phyloP scores from a whole-genome alignment of 2,329 filamentous ascomycete species.

The Paraphoma sp. region DNA sequence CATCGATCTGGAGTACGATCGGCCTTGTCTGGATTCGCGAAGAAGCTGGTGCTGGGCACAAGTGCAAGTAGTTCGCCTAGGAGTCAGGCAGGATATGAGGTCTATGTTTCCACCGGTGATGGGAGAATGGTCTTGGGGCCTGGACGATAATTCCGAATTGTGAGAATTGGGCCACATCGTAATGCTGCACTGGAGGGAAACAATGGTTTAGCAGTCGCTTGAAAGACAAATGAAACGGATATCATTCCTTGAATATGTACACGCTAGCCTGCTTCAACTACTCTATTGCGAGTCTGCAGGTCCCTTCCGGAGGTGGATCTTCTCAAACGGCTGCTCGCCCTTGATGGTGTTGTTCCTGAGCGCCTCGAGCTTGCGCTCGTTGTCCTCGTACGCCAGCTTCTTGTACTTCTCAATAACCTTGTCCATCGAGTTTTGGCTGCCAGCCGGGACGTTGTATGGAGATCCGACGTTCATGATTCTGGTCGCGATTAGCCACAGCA shows the following conservation, averaged over 20 bases:
- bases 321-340: constrained; percentile 40
- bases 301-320: constrained; percentile 27
- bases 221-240: constrained; percentile 23
- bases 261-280: constrained; percentile 4
- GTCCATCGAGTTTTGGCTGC: constrained; percentile 65
- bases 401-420: constrained; percentile 68
- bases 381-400: constrained; percentile 61
- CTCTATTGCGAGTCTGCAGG: constrained; percentile 20
- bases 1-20: not conserved
- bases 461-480: constrained; percentile 69
- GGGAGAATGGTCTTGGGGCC: not conserved
- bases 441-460: constrained; percentile 69
- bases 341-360: constrained; percentile 40
- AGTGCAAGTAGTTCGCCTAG: not conserved
- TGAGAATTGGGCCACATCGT: too few species aligned
- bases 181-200: not conserved
- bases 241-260: constrained; percentile 33
- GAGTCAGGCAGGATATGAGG: not conserved
- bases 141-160: not conserved
- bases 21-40: not conserved
- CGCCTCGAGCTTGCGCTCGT: constrained; percentile 61
- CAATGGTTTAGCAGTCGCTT: not conserved
- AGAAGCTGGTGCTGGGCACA: not conserved
- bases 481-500: constrained; percentile 20
- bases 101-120: not conserved